Percentiles rank a stretch among this genome's conserved stretches.
These are phyloP conservation scores for Pontederia paniculata DNA, from an alignment of 176 grass and related monocot species.

Conservation along the genomic window DNA sequence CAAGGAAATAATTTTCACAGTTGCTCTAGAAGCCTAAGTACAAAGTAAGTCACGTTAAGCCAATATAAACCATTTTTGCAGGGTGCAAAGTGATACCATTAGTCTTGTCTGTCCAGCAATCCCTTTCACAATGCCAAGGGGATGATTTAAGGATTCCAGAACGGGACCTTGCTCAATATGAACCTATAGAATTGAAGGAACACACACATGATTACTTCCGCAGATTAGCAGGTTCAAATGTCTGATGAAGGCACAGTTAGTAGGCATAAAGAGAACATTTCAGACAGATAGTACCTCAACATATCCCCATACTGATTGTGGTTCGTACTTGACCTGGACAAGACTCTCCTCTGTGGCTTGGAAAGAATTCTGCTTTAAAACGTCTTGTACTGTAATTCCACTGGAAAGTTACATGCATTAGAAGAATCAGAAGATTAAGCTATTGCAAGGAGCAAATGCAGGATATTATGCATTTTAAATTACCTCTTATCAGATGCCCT, in stretches of 20 bases:
- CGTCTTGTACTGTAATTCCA: conserved; percentile 62
- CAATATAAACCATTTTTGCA: too few species aligned
- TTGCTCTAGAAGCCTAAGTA: too few species aligned
- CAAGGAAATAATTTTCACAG: too few species aligned
- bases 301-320: conserved; percentile 68
- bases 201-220: background rate
- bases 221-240: background rate
- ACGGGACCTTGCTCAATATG: conserved; percentile 97
- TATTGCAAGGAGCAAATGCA: background rate
- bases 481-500: conserved; percentile 95
- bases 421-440: conserved; percentile 20
- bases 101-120: conserved; percentile 90
- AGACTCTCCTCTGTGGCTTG: conserved; percentile 37
- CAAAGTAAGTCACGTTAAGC: too few species aligned
- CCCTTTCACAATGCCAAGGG: conserved; percentile 79
- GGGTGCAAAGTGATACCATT: conserved; percentile 34
- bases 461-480: conserved; percentile 21
- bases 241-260: background rate
- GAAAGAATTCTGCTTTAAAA: conserved; percentile 62
- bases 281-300: conserved; percentile 52
- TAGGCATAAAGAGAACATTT: background rate
- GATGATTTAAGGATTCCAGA: conserved; percentile 75
- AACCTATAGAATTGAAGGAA: conserved; percentile 28
- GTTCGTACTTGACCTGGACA: conserved; percentile 42
- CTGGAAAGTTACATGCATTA: conserved; percentile 37